Conservation (phyloP, 202 grass and related monocot species). For the Zizania palustris region DNA sequence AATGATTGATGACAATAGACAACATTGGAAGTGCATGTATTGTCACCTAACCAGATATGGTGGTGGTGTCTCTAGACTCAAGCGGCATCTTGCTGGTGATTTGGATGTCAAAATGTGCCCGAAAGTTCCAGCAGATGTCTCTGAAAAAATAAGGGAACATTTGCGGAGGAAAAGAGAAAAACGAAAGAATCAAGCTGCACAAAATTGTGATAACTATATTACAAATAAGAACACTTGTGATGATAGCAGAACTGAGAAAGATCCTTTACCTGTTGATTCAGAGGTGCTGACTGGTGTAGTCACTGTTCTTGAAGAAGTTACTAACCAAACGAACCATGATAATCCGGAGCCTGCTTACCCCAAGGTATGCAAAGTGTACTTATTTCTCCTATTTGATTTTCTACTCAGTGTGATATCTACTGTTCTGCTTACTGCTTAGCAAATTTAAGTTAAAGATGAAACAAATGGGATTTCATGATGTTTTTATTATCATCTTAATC, state of each 20-base stretch:
- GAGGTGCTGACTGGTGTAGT: constrained; percentile 25
- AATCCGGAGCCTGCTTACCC: constrained; percentile 40
- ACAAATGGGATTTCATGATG: not conserved
- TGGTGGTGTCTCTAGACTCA: constrained; percentile 89
- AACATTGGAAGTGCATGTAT: constrained; percentile 84
- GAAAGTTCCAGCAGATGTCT: constrained; percentile 60
- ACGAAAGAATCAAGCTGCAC: constrained; percentile 45
- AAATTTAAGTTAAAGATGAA: constrained; percentile 7
- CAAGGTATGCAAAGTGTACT: constrained; percentile 39
- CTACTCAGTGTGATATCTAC: constrained; percentile 4
- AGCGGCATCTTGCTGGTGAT: constrained; percentile 85
- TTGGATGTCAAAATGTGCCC: constrained; percentile 79
- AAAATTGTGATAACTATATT: constrained; percentile 38
- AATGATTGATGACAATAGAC: constrained; percentile 83
- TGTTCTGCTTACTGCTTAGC: constrained; percentile 1
- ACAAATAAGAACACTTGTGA: constrained; percentile 34
- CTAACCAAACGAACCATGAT: constrained; percentile 44
- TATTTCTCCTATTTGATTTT: constrained; percentile 28
- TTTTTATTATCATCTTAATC: not conserved
- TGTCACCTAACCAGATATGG: constrained; percentile 77
- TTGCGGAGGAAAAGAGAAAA: constrained; percentile 57
- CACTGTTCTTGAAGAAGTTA: constrained; percentile 52
- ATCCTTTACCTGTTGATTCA: constrained; percentile 41
- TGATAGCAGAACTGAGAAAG: constrained; percentile 38
- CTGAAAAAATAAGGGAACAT: constrained; percentile 65